A percentile compares a stretch with the other conserved stretches of the same genome.
Conservation (phyloP, 768 basidiomycete species). For the Xanthoconium purpureum region DNA sequence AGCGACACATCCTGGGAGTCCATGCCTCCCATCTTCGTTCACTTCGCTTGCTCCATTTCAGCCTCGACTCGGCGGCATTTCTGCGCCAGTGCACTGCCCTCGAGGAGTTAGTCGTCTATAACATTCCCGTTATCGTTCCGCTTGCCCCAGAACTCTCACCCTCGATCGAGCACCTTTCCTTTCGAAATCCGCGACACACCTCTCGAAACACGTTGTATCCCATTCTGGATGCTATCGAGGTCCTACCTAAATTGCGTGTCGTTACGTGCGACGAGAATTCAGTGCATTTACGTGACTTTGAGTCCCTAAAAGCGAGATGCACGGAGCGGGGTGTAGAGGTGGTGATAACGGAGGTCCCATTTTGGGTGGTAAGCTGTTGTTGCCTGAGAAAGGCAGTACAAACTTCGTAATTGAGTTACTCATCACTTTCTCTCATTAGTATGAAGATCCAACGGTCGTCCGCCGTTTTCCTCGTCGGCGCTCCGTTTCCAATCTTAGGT, state of each 20-base stretch:
- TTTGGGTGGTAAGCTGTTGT: conserved; percentile 38
- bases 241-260: conserved; percentile 34
- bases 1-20: conserved; percentile 24
- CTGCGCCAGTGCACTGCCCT: conserved; percentile 37
- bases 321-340: conserved; percentile 29
- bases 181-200: conserved; percentile 31
- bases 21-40: conserved; percentile 40
- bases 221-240: conserved; percentile 32
- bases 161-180: conserved; percentile 40
- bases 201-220: conserved; percentile 24
- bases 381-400: not conserved
- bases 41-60: conserved; percentile 40
- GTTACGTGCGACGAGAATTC: conserved; percentile 36
- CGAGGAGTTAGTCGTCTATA: conserved; percentile 39
- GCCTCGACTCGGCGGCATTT: conserved; percentile 30
- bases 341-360: conserved; percentile 26
- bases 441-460: conserved; percentile 36
- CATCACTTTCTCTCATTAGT: conserved; percentile 18
- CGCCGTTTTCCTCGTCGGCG: conserved; percentile 35
- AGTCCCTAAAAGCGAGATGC: conserved; percentile 28
- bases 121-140: conserved; percentile 33
- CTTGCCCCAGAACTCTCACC: conserved; percentile 34
- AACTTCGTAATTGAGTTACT: not conserved
- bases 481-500: conserved; percentile 36
- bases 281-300: conserved; percentile 19